These are phyloP conservation scores for Rhododendron vialii DNA, from an alignment of 148 eudicot genomes.

Conservation along the genomic window DNA sequence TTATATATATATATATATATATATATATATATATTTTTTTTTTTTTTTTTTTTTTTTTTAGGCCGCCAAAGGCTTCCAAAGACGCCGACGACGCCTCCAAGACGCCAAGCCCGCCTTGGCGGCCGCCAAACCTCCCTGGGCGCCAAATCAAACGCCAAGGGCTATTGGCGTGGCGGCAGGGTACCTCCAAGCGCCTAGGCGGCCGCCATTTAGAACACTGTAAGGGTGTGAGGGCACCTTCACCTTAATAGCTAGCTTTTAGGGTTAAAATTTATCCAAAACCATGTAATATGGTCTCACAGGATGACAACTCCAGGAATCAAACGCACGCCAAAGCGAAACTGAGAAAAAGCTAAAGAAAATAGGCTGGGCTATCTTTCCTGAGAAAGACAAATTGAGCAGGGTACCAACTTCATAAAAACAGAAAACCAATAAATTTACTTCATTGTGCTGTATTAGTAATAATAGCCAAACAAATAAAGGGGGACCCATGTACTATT, in stretches of 20 bases:
- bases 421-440: neutral
- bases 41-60: too few relatives aligned
- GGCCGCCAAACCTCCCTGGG: too few relatives aligned
- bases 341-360: neutral
- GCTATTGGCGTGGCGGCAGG: too few relatives aligned
- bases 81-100: too few relatives aligned
- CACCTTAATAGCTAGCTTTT: neutral
- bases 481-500: neutral
- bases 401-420: neutral
- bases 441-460: neutral
- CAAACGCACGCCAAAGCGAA: neutral
- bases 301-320: neutral
- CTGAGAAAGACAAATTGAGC: neutral
- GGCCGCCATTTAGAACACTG: too few relatives aligned
- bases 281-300: neutral
- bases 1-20: too few relatives aligned
- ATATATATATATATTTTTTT: too few relatives aligned
- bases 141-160: too few relatives aligned
- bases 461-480: neutral
- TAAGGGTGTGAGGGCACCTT: neutral
- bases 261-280: neutral
- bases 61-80: too few relatives aligned
- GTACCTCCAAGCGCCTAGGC: too few relatives aligned
- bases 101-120: too few relatives aligned
- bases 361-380: neutral